phyloP scores from a whole-genome alignment of 352 stramenopile genomes.

The Pythium brachiatum region DNA sequence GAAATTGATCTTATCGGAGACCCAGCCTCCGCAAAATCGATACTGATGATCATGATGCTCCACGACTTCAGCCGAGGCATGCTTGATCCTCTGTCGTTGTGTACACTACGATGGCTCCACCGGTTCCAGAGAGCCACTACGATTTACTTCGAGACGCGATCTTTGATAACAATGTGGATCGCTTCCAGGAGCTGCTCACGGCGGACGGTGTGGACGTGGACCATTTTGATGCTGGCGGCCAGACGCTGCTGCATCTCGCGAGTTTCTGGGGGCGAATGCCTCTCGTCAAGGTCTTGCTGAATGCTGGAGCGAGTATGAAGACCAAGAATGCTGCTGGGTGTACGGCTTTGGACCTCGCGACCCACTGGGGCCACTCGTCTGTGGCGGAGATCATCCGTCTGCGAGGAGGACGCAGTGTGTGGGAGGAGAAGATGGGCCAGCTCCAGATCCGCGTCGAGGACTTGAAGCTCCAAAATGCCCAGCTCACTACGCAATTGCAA shows the following conservation, averaged over 20 bases:
- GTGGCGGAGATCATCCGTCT: constrained; percentile 69
- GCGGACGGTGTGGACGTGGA: constrained; percentile 50
- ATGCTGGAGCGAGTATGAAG: constrained; percentile 60
- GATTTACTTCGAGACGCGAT: constrained; percentile 70
- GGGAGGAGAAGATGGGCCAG: constrained; percentile 70
- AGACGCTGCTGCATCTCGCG: constrained; percentile 72
- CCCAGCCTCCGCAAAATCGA: neutral
- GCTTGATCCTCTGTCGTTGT: no score
- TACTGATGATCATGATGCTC: no score
- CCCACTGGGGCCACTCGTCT: constrained; percentile 69
- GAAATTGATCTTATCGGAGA: neutral
- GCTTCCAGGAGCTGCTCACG: constrained; percentile 42
- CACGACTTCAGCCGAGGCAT: no score
- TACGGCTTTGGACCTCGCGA: constrained; percentile 67
- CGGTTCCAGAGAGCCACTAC: constrained; percentile 43
- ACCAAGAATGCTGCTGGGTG: constrained; percentile 69
- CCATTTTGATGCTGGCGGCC: constrained; percentile 66
- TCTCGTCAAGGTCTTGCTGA: constrained; percentile 56
- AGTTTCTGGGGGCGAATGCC: constrained; percentile 74
- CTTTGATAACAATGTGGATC: constrained; percentile 58
- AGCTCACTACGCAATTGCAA: constrained; percentile 27
- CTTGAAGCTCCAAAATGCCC: constrained; percentile 33
- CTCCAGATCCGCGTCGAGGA: constrained; percentile 70
- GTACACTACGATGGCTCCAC: constrained; percentile 1
- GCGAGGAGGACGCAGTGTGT: constrained; percentile 59